Evolutionary conservation across 192 early-diverging fungal genomes (phyloP), one percentile per base, ranked within the genome.

Genomic region (Thamnidium elegans): DNA sequence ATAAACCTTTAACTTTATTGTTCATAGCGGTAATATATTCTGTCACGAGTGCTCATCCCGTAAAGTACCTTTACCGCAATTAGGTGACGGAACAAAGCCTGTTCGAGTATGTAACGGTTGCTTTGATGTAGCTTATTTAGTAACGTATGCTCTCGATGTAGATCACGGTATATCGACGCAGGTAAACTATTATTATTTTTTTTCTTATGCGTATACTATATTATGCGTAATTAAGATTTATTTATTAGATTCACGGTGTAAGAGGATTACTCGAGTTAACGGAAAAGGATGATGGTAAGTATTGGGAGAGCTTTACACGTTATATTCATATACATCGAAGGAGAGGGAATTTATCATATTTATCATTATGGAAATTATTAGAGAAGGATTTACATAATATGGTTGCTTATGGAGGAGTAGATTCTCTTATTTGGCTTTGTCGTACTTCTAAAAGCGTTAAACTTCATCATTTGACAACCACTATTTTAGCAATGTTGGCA

Each of bases 61-160:
- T 36, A 82, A 71, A 54, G 74, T 82, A 59, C 72, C 81, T 7
- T 58, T 85, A 26, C 81, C 83, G 31, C 83, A 82, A 32, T 53
- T 85, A 36, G 83, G 83, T 13, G 80, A 82, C 50, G 74, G 66
- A 2, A 65, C 72, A 4, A 79, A 74, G 52, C 81, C 83, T 10
- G 81, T 78, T 19, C 66, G 83, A 15, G 81, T 85, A 7, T 85
- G 83, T 52, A 81, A 73, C 50, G 69, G 72, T 21, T 85, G 83
- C 60, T 78, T 85, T 32, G 77, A 81, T 65, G 75, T 85, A 21
- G 81, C 83, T 0, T 85, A 82, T 52, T 52, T 82, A 39, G 79
- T 85, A 8, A 78, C 81, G 14, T 82, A 85, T 66, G 74, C 74
- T 46, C 72, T 80, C 50, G 78, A 78, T 26, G 81, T 81, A 53